Conservation (phyloP, 495 filamentous ascomycete genomes). For the Lasiosphaeris hirsuta region DNA sequence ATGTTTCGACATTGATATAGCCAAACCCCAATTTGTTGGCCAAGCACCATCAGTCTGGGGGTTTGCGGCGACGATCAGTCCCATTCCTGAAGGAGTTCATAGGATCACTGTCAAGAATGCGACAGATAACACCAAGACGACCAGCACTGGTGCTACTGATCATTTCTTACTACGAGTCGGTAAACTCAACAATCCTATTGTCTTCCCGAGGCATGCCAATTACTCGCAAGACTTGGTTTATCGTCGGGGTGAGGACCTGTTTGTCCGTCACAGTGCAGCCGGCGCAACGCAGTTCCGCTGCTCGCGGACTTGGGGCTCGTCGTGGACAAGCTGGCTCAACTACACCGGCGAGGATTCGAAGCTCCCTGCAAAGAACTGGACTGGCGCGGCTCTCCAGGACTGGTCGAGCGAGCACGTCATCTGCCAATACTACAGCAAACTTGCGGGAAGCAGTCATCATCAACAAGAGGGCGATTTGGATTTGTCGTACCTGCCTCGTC, state of each 20-base stretch:
- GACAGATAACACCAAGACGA: slow-evolving; percentile 34
- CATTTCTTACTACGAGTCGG: slow-evolving; percentile 51
- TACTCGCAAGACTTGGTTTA: slow-evolving; percentile 53
- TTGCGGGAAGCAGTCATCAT: slow-evolving; percentile 57
- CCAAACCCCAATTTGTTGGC: slow-evolving; percentile 35
- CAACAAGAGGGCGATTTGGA: slow-evolving; percentile 56
- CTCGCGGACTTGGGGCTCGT: slow-evolving; percentile 59
- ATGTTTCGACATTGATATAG: slow-evolving; percentile 30
- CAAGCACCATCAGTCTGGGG: slow-evolving; percentile 53
- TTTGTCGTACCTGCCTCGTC: slow-evolving; percentile 39
- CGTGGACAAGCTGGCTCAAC: slow-evolving; percentile 56
- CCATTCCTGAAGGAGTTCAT: slow-evolving; percentile 55
- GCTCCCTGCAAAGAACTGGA: slow-evolving; percentile 53
- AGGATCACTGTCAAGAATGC: slow-evolving; percentile 59
- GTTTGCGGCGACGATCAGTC: slow-evolving; percentile 46
- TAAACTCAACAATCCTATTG: slow-evolving; percentile 48
- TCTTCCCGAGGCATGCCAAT: slow-evolving; percentile 56
- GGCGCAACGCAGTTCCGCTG: slow-evolving; percentile 64
- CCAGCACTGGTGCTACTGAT: slow-evolving; percentile 47
- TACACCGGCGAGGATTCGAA: slow-evolving; percentile 55
- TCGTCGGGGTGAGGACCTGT: slow-evolving; percentile 35
- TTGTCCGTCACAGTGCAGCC: slow-evolving; percentile 56
- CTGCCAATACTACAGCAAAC: slow-evolving; percentile 62
- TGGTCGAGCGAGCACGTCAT: slow-evolving; percentile 65
- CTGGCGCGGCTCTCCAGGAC: slow-evolving; percentile 56